These are phyloP conservation scores for Aspergillus ochraceoroseus DNA, from an alignment of 2,329 filamentous ascomycete genomes.

Conservation along the genomic window DNA sequence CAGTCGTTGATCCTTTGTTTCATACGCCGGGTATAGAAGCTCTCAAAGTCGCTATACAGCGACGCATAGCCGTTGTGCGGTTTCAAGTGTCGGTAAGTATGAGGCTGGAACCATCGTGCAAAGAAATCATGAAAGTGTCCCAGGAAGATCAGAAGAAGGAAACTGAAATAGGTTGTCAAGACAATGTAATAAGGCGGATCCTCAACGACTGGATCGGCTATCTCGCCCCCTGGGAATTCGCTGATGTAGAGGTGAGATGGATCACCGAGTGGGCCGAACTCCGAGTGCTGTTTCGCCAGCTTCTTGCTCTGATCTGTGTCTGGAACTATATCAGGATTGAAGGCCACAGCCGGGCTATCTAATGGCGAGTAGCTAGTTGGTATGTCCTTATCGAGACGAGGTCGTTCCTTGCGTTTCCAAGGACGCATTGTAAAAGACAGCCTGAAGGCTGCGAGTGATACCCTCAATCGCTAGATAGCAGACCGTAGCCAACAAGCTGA, in stretches of 20 bases:
- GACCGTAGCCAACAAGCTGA: background rate
- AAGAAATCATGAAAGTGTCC: constrained; percentile 93
- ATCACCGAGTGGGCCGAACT: constrained; percentile 78
- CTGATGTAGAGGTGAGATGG: constrained; percentile 78
- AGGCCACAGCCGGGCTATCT: constrained; percentile 5
- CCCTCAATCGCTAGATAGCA: background rate
- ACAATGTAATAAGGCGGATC: constrained; percentile 92
- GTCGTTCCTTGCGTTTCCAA: constrained; percentile 23
- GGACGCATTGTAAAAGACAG: constrained; percentile 24
- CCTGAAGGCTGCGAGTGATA: background rate
- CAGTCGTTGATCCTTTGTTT: constrained; percentile 93
- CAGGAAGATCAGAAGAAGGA: constrained; percentile 85
- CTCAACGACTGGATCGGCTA: constrained; percentile 77
- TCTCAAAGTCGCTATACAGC: constrained; percentile 94
- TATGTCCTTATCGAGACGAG: constrained; percentile 13
- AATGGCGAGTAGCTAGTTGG: constrained; percentile 2
- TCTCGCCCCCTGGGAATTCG: constrained; percentile 69
- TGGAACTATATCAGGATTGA: background rate
- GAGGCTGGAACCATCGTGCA: constrained; percentile 79
- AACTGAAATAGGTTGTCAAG: constrained; percentile 92
- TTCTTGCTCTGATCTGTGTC: constrained; percentile 63
- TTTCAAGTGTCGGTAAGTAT: constrained; percentile 74
- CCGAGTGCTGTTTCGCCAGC: constrained; percentile 70
- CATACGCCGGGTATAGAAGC: constrained; percentile 84
- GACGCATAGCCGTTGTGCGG: constrained; percentile 82